Evolutionary conservation across 2,329 filamentous ascomycete genomes (phyloP).

Genomic region (Ceratocystis eucalypticola): DNA sequence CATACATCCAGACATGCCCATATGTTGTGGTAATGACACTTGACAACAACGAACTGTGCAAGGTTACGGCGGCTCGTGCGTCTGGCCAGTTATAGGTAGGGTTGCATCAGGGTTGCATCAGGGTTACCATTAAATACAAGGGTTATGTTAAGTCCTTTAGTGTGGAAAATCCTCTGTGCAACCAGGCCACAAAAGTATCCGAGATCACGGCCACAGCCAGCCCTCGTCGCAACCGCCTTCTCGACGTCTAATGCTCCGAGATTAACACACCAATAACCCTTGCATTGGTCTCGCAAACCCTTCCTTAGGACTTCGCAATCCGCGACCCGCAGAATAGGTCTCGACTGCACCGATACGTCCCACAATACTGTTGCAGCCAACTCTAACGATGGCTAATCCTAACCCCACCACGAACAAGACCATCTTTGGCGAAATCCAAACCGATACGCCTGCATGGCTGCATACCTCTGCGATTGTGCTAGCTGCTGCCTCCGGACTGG

Average conservation of each 20-base stretch:
- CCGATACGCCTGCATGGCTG: conserved; percentile 26
- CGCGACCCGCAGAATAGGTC: not conserved
- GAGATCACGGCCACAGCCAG: not conserved
- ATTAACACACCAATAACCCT: not conserved
- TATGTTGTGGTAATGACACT: not conserved
- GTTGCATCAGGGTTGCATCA: not conserved
- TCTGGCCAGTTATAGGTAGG: not conserved
- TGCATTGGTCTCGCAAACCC: not conserved
- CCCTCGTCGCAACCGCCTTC: not conserved
- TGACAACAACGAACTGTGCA: not conserved
- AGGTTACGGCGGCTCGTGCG: not conserved
- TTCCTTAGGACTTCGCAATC: not conserved
- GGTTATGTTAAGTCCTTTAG: not conserved
- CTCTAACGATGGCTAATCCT: not conserved
- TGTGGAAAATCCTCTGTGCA: not conserved
- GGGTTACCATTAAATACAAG: not conserved
- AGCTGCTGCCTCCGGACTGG: conserved; percentile 35
- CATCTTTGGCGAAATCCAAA: conserved; percentile 12
- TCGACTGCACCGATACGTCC: not conserved
- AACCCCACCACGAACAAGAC: not conserved
- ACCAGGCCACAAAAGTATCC: not conserved
- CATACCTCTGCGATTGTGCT: conserved; percentile 38
- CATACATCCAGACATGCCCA: not conserved
- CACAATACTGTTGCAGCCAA: not conserved
- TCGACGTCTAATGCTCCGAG: not conserved